A percentile compares a stretch with the other conserved stretches of the same genome.
Conservation (phyloP, 768 basidiomycete species). For the Boletus rubroflammeus region DNA sequence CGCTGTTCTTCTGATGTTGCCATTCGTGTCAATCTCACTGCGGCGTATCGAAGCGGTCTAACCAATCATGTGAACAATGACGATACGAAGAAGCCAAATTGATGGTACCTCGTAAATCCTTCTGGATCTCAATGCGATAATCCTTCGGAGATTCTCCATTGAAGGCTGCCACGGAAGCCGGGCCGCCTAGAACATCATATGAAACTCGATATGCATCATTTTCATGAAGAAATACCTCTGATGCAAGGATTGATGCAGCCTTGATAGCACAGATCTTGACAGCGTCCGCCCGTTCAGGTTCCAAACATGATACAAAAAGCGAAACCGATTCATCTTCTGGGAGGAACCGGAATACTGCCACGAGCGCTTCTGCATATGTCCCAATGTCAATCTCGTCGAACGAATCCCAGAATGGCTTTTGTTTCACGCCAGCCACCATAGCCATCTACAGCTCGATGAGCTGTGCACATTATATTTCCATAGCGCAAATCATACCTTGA, state of each 20-base stretch:
- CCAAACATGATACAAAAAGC: constrained; percentile 62
- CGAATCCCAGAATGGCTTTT: constrained; percentile 69
- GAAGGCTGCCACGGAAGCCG: constrained; percentile 56
- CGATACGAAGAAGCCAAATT: constrained; percentile 2
- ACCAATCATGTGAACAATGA: constrained; percentile 9
- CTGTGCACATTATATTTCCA: constrained; percentile 16
- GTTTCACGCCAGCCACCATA: constrained; percentile 30
- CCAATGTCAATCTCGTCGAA: constrained; percentile 72
- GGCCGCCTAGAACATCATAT: constrained; percentile 38
- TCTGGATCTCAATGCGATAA: constrained; percentile 47
- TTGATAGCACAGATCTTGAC: constrained; percentile 76
- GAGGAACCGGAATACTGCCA: constrained; percentile 67
- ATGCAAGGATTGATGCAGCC: constrained; percentile 62
- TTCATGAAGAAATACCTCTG: constrained; percentile 48
- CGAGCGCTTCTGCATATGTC: constrained; percentile 71
- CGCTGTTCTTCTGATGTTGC: constrained; percentile 50
- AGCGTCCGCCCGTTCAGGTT: constrained; percentile 75
- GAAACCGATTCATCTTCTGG: constrained; percentile 57
- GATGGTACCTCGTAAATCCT: constrained; percentile 52
- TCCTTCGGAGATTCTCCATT: constrained; percentile 44
- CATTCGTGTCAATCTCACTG: constrained; percentile 58
- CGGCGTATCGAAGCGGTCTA: constrained; percentile 52
- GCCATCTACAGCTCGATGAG: constrained; percentile 19
- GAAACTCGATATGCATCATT: not conserved
- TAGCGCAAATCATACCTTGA: constrained; percentile 50